Conservation (phyloP, 805 yeast genomes). For the Metschnikowia matae region DNA sequence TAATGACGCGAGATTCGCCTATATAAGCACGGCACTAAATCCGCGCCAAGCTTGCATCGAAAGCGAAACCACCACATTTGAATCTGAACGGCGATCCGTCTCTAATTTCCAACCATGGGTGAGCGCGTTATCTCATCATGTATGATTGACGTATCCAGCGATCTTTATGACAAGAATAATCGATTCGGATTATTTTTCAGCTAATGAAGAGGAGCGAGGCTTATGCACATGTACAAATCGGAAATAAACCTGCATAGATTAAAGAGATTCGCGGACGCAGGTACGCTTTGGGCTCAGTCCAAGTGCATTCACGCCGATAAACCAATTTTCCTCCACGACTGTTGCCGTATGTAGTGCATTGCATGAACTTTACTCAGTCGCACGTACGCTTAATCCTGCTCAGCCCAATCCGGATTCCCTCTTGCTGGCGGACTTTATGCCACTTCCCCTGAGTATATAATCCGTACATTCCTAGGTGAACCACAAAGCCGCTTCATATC, state of each 20-base stretch:
- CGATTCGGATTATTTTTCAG: background rate
- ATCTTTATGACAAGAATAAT: background rate
- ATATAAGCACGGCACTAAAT: background rate
- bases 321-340: constrained; percentile 1
- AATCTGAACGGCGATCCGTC: background rate
- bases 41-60: constrained; percentile 1
- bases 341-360: constrained; percentile 4
- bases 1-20: constrained; percentile 1
- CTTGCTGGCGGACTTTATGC: background rate
- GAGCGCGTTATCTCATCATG: background rate
- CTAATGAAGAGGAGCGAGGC: background rate
- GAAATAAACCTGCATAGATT: background rate
- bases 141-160: background rate
- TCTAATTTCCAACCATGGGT: background rate
- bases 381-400: constrained; percentile 5
- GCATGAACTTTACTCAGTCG: constrained; percentile 1
- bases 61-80: background rate
- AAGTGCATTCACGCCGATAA: constrained; percentile 3
- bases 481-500: background rate
- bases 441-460: constrained; percentile 1
- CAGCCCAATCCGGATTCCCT: background rate
- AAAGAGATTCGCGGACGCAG: background rate
- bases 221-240: background rate
- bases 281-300: background rate
- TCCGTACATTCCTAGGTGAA: background rate